Evolutionary conservation across 2,329 filamentous ascomycete species (phyloP).

Genomic region (Ceratocystis cacaofunesta): DNA sequence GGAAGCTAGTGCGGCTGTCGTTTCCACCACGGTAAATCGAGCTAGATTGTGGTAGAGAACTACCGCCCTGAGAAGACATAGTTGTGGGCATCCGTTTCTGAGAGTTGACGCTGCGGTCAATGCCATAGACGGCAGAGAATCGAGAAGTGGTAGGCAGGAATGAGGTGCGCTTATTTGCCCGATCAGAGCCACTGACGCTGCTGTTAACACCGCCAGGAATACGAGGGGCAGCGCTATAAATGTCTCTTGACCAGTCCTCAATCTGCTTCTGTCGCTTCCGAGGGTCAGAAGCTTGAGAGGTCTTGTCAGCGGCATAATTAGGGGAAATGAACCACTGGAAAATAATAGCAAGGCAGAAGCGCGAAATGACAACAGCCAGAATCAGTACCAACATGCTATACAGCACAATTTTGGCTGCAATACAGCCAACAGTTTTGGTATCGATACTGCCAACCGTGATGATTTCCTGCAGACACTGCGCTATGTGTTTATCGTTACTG

Average conservation of each 20-base stretch:
- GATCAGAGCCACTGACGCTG: slow-evolving; percentile 49
- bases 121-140: slow-evolving; percentile 79
- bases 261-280: slow-evolving; percentile 85
- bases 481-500: slow-evolving; percentile 61
- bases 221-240: slow-evolving; percentile 78
- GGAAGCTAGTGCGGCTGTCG: slow-evolving; percentile 49
- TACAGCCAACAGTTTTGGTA: slow-evolving; percentile 91
- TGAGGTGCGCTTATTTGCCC: slow-evolving; percentile 65
- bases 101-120: slow-evolving; percentile 40
- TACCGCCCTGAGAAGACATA: slow-evolving; percentile 75
- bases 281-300: slow-evolving; percentile 64
- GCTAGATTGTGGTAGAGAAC: slow-evolving; percentile 49
- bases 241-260: slow-evolving; percentile 95
- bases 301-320: slow-evolving; percentile 71
- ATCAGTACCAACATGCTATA: slow-evolving; percentile 90
- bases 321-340: slow-evolving; percentile 96
- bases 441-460: slow-evolving; percentile 94
- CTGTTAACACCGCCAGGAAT: slow-evolving; percentile 60
- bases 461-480: slow-evolving; percentile 78
- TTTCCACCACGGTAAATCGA: slow-evolving; percentile 55
- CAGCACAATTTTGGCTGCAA: slow-evolving; percentile 90
- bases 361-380: slow-evolving; percentile 68
- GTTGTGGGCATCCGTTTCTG: slow-evolving; percentile 57
- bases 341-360: slow-evolving; percentile 74
- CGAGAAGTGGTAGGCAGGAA: slow-evolving; percentile 89